Conservation (phyloP, 352 stramenopile genomes). For the Globisporangium echinulatum region DNA sequence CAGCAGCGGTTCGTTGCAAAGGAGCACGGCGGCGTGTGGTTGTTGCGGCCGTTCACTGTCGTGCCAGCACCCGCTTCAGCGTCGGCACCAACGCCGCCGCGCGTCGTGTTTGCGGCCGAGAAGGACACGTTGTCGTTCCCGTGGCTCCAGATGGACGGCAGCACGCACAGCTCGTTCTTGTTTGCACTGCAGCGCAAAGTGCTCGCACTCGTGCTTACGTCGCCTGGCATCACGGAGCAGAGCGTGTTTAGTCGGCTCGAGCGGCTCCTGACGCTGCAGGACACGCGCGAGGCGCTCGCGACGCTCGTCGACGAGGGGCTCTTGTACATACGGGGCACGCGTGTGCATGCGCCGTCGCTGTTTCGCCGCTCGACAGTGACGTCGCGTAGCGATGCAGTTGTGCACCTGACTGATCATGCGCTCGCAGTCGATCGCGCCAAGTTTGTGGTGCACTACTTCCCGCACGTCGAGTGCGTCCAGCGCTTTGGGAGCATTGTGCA, state of each 20-base stretch:
- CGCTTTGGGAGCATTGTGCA: constrained; percentile 72
- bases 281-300: constrained; percentile 61
- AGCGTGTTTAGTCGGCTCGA: constrained; percentile 45
- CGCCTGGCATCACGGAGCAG: constrained; percentile 58
- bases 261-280: constrained; percentile 58
- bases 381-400: constrained; percentile 15
- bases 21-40: constrained; percentile 59
- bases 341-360: constrained; percentile 11
- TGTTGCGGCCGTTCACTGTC: constrained; percentile 62
- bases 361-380: constrained; percentile 15
- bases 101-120: constrained; percentile 65
- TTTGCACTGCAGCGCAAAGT: constrained; percentile 76
- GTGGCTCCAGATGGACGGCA: constrained; percentile 80
- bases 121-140: constrained; percentile 73
- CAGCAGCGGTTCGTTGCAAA: constrained; percentile 61
- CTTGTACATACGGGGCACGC: constrained; percentile 48
- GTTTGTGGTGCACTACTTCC: constrained; percentile 68
- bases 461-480: constrained; percentile 72
- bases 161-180: constrained; percentile 66
- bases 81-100: constrained; percentile 10
- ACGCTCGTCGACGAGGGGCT: constrained; percentile 68
- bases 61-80: constrained; percentile 15
- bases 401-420: constrained; percentile 35
- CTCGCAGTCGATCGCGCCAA: constrained; percentile 38
- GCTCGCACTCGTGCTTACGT: constrained; percentile 42